Base-by-base conservation (phyloP, 164 flowering plant species). In the Pachysandra terminalis region DNA sequence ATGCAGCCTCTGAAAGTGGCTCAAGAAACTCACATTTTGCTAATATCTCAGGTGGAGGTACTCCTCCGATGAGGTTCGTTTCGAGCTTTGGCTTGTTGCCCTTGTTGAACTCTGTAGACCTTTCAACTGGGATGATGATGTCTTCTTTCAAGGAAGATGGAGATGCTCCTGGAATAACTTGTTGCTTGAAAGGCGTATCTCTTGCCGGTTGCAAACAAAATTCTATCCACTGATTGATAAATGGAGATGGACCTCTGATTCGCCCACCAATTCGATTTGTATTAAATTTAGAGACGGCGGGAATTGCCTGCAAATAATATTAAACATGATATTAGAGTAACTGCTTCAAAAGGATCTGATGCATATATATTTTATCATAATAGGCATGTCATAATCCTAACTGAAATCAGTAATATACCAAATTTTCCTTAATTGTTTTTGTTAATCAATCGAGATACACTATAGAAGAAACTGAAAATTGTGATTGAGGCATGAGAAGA, bases 171-270 rank as follows among this genome's bases (percentile, higher is more conserved):
- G 97, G 87, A 28, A 87, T 59, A 15, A 87, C 89, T 69, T 83
- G 96, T 65, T 89, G 92, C 70, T 75, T 74, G 80, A 91, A 95
- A 68, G 96, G 96, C 60, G 85, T 59, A 51, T 87, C 90, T 80
- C 97, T 82, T 63, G 87, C 85, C 37, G 83, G 68, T 83, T 91
- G 96, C 68, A 89, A 72, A 81, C 98, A 91, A 81, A 95, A 95
- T 32, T 91, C 94, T 28, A 95, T 73, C 98, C 98, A 95, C 63
- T 95, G 96, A 76, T 86, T 83, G 51, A 87, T 75, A 41, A 90
- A 67, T 21, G 97, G 98, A 48, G 97, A 91, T 24, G 96, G 91
- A 19, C 97, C 91, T 75, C 97, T 79, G 0, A 84, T 68, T 65
- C 97, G 80, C 19, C 98, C 97, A 22, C 98, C 97, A 49, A 87